phyloP scores from a whole-genome alignment of 768 basidiomycete genomes.

The Ramaria sp. region DNA sequence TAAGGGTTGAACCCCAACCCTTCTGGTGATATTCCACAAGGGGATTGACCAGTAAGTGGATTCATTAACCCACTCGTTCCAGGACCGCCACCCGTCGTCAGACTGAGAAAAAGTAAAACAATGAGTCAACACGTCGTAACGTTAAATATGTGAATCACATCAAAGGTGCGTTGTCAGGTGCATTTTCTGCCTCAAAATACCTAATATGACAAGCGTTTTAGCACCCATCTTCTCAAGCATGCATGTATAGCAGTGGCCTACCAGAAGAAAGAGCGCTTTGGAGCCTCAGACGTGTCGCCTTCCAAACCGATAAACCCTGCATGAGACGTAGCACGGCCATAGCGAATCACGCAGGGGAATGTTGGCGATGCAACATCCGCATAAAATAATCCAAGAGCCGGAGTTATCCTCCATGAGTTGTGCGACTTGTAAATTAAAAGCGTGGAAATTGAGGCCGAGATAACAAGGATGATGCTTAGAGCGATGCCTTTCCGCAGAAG shows the following conservation, averaged over 20 bases:
- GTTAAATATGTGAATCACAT: conserved; percentile 15
- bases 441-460: too few species aligned
- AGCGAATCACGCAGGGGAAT: background rate
- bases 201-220: conserved; percentile 9
- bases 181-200: conserved; percentile 23
- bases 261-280: conserved; percentile 15
- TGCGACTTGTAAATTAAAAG: too few species aligned
- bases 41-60: conserved; percentile 19
- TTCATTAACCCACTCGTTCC: conserved; percentile 23
- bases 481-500: too few species aligned
- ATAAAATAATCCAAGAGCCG: background rate
- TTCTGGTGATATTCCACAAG: conserved; percentile 17
- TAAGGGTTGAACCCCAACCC: conserved; percentile 18
- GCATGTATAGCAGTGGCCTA: background rate
- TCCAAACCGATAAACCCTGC: conserved; percentile 22
- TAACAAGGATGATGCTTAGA: too few species aligned
- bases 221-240: background rate
- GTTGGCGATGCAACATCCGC: background rate
- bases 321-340: conserved; percentile 12
- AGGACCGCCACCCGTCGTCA: conserved; percentile 27
- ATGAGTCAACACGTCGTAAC: background rate
- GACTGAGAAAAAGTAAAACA: conserved; percentile 9
- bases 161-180: conserved; percentile 19
- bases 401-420: background rate
- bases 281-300: conserved; percentile 18